Base-by-base conservation (phyloP, 208 protist species). In the Trypanosoma cruzi region DNA sequence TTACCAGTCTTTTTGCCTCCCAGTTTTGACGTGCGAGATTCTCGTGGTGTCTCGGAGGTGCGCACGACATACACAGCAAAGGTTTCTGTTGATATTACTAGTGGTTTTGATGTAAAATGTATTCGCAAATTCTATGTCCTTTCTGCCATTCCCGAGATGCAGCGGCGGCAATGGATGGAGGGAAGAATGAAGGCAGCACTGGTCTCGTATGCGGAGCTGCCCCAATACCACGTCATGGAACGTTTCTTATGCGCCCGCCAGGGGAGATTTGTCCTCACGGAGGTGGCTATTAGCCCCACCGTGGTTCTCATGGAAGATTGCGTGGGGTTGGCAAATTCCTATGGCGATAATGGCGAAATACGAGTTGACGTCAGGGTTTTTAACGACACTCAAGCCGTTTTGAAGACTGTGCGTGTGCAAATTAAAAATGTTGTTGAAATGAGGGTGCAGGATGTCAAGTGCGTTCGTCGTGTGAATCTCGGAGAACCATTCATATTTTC, bases 21-120 rank as follows among this genome's bases (percentile, higher is more conserved):
- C 57, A 69, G 64, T 36, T 69, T 69, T 69, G 53, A 69, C 18
- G 37, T 61, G 5, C 64, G 64, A 14, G 36, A 26, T 28, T 24
- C 28, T 14, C 22, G n/a, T 32, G 53, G 60, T 50, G 18, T 29
- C 24, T 52, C 22, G 48, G 64, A 69, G 53, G 64, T 52, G 2
- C 40, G 40, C 37, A 26, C 60, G 1, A 26, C 18, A 26, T 69
- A 69, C 28, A 69, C 64, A 37, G 64, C 42, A 32, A 69, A 49
- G 40, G 64, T 36, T 3, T 69, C 50, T 37, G 24, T 69, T 11
- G 53, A 69, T 32, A 37, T 60, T 69, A 20, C 31, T 26, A 7
- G 8, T 14, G 53, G 40, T 3, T 40, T 69, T 36, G 26, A 61
- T 53, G 53, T 42, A 28, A 54, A 61, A 34, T 59, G 50, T 53